Evolutionary conservation across 2,329 filamentous ascomycete genomes (phyloP).

Genomic region (Hypoxylon rubiginosum): DNA sequence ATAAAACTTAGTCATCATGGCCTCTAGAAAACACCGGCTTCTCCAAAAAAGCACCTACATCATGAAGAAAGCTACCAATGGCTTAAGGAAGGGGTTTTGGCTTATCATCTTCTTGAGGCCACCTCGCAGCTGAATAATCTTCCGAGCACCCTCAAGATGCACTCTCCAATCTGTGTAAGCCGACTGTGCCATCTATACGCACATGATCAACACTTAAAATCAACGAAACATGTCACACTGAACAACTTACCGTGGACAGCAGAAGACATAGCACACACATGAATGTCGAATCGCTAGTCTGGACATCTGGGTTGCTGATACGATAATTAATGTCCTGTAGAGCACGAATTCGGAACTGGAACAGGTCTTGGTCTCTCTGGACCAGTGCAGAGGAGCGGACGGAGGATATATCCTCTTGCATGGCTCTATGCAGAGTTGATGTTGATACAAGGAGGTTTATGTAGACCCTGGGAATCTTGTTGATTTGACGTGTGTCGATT

Average conservation of each 20-base stretch:
- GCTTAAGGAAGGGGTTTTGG: conserved; percentile 31
- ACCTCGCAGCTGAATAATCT: conserved; percentile 32
- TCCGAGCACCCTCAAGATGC: conserved; percentile 38
- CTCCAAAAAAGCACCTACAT: conserved; percentile 19
- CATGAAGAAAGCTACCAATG: conserved; percentile 32
- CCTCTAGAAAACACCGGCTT: not conserved
- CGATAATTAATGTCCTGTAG: conserved; percentile 33
- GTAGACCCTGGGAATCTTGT: conserved; percentile 34
- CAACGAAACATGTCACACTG: not conserved
- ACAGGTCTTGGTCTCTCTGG: conserved; percentile 28
- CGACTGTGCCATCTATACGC: conserved; percentile 34
- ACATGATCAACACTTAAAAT: not conserved
- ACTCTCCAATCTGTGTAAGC: conserved; percentile 36
- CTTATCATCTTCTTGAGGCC: conserved; percentile 26
- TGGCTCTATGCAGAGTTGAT: conserved; percentile 30
- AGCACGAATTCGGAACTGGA: conserved; percentile 31
- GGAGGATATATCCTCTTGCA: conserved; percentile 26
- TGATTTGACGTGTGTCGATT: conserved; percentile 21
- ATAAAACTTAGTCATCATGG: not conserved
- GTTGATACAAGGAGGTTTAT: conserved; percentile 32
- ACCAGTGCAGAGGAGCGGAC: conserved; percentile 13
- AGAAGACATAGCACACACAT: conserved; percentile 41
- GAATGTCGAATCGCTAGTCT: conserved; percentile 38
- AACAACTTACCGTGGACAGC: conserved; percentile 30
- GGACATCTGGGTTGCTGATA: conserved; percentile 27